These are phyloP conservation scores for Cicer yamashitae DNA, from an alignment of 306 rosid species.

Conservation along the genomic window DNA sequence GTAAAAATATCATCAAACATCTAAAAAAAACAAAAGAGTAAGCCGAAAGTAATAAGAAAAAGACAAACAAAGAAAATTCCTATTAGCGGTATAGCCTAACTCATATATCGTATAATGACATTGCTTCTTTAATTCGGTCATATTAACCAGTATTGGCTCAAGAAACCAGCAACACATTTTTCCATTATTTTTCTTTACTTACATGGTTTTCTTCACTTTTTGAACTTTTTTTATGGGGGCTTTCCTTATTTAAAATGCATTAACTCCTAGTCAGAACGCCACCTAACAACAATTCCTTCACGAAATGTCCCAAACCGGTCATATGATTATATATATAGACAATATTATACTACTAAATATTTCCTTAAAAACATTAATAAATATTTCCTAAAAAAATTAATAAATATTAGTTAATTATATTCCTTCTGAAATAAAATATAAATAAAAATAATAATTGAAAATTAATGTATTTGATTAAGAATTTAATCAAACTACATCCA, in stretches of 20 bases:
- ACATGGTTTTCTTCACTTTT: neutral
- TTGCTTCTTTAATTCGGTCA: constrained; percentile 11
- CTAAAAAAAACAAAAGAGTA: neutral
- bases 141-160: neutral
- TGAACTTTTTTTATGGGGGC: neutral
- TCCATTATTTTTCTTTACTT: neutral
- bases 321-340: too few relatives aligned
- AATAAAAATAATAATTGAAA: too few relatives aligned
- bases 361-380: too few relatives aligned
- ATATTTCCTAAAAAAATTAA: too few relatives aligned
- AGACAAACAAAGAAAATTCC: neutral
- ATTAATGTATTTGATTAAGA: too few relatives aligned
- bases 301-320: constrained; percentile 26
- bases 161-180: neutral
- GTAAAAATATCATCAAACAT: neutral
- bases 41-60: neutral
- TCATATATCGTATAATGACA: neutral
- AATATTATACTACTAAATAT: too few relatives aligned
- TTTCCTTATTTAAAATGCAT: constrained; percentile 29
- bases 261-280: neutral
- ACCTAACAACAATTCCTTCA: constrained; percentile 19
- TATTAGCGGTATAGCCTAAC: neutral
- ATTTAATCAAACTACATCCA: too few relatives aligned
- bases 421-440: too few relatives aligned
- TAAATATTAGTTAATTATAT: too few relatives aligned